Evolutionary conservation across 345 rosid species (phyloP).

Genomic region (Nephelium lappaceum): DNA sequence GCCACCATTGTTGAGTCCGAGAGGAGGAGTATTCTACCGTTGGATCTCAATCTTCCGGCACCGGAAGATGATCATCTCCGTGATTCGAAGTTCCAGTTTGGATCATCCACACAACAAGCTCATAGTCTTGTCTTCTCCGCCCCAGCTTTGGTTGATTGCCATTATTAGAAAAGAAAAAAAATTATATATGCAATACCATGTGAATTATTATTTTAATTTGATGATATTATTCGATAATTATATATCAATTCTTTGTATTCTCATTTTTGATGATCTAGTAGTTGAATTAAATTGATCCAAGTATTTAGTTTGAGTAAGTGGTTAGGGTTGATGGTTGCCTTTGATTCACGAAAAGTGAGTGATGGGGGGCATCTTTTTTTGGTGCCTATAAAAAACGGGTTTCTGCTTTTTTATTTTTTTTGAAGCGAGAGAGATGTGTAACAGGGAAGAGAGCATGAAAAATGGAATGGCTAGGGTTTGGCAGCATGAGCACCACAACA

Average conservation of each 20-base stretch:
- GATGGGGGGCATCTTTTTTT: constrained; percentile 60
- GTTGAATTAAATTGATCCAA: constrained; percentile 4
- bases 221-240: constrained; percentile 8
- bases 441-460: constrained; percentile 30
- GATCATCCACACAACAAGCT: constrained; percentile 45
- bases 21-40: constrained; percentile 42
- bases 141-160: constrained; percentile 91
- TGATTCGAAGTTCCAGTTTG: constrained; percentile 64
- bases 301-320: constrained; percentile 81
- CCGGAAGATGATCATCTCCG: constrained; percentile 70
- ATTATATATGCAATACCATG: constrained; percentile 27
- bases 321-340: constrained; percentile 84
- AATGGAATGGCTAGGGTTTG: constrained; percentile 51
- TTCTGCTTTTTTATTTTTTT: constrained; percentile 7
- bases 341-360: constrained; percentile 89
- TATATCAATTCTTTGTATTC: constrained; percentile 32
- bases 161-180: constrained; percentile 47
- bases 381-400: not conserved
- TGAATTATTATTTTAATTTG: constrained; percentile 39
- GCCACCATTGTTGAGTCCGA: not conserved
- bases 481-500: constrained; percentile 66
- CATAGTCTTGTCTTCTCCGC: constrained; percentile 47
- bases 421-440: constrained; percentile 44
- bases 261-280: constrained; percentile 42
- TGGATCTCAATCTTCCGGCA: constrained; percentile 97